Conservation (phyloP, 2,329 filamentous ascomycete species). For the Chrysoporthe austroafricana region DNA sequence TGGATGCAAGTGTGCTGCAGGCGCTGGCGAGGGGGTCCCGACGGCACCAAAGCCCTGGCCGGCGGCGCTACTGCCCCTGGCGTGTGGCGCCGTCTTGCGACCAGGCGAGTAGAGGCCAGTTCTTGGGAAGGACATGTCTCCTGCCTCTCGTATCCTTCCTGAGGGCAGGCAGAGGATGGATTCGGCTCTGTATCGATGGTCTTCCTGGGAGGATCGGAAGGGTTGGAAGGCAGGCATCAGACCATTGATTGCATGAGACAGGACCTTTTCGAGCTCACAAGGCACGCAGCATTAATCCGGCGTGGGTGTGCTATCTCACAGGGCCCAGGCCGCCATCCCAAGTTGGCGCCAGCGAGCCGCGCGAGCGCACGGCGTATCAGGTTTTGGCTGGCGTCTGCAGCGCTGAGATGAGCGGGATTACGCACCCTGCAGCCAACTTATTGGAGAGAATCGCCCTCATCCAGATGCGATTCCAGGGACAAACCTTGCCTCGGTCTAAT, state of each 20-base stretch:
- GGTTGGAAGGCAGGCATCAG: neutral
- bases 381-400: neutral
- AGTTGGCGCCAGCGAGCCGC: neutral
- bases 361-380: neutral
- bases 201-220: neutral
- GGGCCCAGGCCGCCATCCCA: neutral
- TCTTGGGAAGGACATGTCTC: neutral
- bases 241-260: neutral
- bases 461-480: neutral
- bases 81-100: slow-evolving; percentile 1
- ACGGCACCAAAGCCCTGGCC: slow-evolving; percentile 3
- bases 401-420: neutral
- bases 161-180: neutral
- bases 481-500: neutral
- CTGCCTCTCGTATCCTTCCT: neutral
- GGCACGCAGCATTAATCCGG: neutral
- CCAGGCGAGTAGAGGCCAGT: slow-evolving; percentile 3
- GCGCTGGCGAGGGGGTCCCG: neutral
- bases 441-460: neutral
- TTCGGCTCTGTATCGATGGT: neutral
- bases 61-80: slow-evolving; percentile 3
- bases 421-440: neutral
- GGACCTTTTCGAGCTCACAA: neutral
- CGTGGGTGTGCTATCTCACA: slow-evolving; percentile 1
- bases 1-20: slow-evolving; percentile 1